Conservation (phyloP, 2,329 filamentous ascomycete genomes). For the Colletotrichum paranaense region DNA sequence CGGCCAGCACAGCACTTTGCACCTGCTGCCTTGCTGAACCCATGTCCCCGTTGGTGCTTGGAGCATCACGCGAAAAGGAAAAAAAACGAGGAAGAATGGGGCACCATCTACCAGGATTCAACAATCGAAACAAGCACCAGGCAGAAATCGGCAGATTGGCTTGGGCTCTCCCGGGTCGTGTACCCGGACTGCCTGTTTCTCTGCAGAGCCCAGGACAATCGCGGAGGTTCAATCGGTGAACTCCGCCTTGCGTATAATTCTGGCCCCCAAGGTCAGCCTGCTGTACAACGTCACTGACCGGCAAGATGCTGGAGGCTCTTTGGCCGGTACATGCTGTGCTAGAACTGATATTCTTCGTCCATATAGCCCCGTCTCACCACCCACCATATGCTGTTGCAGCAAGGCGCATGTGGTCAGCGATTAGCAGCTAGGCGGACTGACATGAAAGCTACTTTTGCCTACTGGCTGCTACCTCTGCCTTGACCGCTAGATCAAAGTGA, state of each 20-base stretch:
- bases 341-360: background rate
- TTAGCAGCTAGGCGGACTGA: background rate
- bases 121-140: background rate
- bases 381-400: background rate
- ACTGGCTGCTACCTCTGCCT: background rate
- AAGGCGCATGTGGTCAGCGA: conserved; percentile 13
- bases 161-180: background rate
- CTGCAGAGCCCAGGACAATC: background rate
- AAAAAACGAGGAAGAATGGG: background rate
- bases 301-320: conserved; percentile 9
- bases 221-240: background rate
- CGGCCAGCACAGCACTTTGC: background rate
- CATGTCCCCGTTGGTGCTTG: background rate
- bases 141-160: background rate
- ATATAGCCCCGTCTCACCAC: background rate
- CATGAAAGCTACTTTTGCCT: background rate
- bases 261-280: background rate
- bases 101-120: background rate
- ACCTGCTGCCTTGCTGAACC: background rate
- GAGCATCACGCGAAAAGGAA: background rate
- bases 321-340: background rate
- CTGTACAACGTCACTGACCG: background rate
- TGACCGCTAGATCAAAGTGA: conserved; percentile 19
- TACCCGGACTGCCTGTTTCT: background rate
- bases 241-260: background rate